Conservation (phyloP, 192 early-diverging fungal species). For the Podila epigama region DNA sequence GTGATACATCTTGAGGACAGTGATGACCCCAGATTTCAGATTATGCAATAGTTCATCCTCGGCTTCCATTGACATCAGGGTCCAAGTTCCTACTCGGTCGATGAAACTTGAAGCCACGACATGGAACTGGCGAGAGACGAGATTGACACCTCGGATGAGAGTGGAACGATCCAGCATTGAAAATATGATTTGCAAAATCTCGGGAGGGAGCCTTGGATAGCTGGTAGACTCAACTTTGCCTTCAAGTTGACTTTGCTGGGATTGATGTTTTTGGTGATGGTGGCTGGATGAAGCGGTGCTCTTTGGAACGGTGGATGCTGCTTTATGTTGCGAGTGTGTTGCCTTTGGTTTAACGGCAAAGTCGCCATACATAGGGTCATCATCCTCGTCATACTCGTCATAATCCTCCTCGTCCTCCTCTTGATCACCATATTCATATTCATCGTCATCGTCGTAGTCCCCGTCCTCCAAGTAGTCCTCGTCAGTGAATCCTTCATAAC, state of each 20-base stretch:
- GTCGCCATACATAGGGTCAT: background rate
- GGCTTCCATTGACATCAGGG: background rate
- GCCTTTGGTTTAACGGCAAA: background rate
- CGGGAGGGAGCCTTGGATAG: background rate
- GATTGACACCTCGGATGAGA: background rate
- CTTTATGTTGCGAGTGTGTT: background rate
- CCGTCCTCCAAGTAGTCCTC: too few relatives aligned
- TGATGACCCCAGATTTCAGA: background rate
- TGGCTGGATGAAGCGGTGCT: too few relatives aligned
- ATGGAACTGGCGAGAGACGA: background rate
- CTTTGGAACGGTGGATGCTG: background rate
- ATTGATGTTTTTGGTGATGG: too few relatives aligned
- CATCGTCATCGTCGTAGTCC: background rate
- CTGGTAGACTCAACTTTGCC: too few relatives aligned
- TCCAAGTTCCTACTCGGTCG: background rate
- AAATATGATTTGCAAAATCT: background rate
- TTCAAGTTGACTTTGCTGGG: too few relatives aligned
- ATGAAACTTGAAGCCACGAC: background rate
- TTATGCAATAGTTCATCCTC: background rate
- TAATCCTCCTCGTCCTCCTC: background rate
- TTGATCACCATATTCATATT: background rate
- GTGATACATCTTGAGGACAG: background rate
- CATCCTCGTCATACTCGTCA: background rate
- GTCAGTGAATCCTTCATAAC: too few relatives aligned
- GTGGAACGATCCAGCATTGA: background rate